Conservation (phyloP, 1,284 basidiomycete species). For the Cystobasidium sp. region DNA sequence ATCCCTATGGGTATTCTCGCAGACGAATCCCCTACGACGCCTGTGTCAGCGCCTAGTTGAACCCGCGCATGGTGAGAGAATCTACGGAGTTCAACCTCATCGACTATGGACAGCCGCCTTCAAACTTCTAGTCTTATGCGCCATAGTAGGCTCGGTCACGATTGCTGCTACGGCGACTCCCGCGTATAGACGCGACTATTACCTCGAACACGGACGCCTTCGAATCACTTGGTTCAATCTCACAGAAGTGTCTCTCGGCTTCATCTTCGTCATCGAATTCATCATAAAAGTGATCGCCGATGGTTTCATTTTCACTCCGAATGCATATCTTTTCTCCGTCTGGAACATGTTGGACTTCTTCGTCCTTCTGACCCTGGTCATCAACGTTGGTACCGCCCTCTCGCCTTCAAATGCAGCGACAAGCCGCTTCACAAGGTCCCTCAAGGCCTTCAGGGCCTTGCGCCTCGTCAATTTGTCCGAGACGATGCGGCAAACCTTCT, state of each 20-base stretch:
- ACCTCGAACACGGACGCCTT: conserved; percentile 64
- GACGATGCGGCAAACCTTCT: conserved; percentile 85
- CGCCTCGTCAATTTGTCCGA: conserved; percentile 87
- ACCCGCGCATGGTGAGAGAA: conserved; percentile 69
- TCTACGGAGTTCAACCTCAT: conserved; percentile 52
- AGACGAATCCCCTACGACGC: conserved; percentile 74
- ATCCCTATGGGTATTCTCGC: conserved; percentile 86
- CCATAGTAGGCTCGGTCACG: conserved; percentile 82
- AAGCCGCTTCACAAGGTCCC: conserved; percentile 77
- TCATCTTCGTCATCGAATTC: conserved; percentile 81
- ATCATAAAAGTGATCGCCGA: conserved; percentile 90
- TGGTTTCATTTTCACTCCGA: conserved; percentile 86
- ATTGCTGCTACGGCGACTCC: conserved; percentile 86
- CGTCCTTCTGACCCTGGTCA: conserved; percentile 77
- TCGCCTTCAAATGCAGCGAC: conserved; percentile 74
- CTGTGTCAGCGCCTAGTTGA: conserved; percentile 83
- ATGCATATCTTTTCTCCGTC: conserved; percentile 86
- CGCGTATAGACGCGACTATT: conserved; percentile 78
- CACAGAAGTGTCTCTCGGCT: conserved; percentile 75
- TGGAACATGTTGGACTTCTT: conserved; percentile 93
- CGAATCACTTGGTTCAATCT: conserved; percentile 87
- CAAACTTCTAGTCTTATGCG: conserved; percentile 73
- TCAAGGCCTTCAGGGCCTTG: conserved; percentile 88
- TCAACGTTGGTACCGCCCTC: conserved; percentile 80
- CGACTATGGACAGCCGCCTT: conserved; percentile 70